Base-by-base conservation (phyloP, 148 eudicot species). In the Rhododendron simsii region DNA sequence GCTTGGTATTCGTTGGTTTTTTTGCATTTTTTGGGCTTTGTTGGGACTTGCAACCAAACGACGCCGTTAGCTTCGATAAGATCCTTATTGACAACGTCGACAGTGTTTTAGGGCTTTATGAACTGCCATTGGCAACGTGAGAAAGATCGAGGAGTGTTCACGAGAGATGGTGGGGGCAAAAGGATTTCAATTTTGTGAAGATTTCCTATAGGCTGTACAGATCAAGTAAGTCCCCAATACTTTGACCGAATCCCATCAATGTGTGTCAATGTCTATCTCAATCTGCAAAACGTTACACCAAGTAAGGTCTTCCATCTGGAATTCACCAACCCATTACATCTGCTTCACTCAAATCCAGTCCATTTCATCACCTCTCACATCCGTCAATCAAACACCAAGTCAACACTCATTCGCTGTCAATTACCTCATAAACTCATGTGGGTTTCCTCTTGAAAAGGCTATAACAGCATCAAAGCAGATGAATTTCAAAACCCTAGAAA, bases 361-460 rank as follows among this genome's bases (percentile, higher is more conserved):
- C 5, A 10, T 14, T 18, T 82, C 84, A 4, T 35, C 48, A 5
- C 16, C 73, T 39, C 20, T 35, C 35, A 7, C 41, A 82, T 5
- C 84, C 33, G 39, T 59, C 3, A 2, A 39, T 33, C 41, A 0
- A 12, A 16, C 71, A 3, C 12, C 73, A 59, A 59, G 37, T 20
- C 16, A 61, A 63, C 75, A 63, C 75, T 41, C 84, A 41, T 82
- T 82, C 26, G 41, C 37, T 14, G 53, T 41, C 51, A 1, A 28
- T 61, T 82, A 82, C 84, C 84, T 63, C 75, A 51, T 82, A 41
- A 82, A 82, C 33, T 82, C 84, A 82, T 63, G 84, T 63, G 84
- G 84, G 55, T 82, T 82, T 39, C 5, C 28, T 41, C 45, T 12
- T 50, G 76, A 63, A 80, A 86, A 23, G 12, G 47, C 84, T 86